Evolutionary conservation across 441 rosid genomes (phyloP).

Genomic region (Corymbia calophylla): DNA sequence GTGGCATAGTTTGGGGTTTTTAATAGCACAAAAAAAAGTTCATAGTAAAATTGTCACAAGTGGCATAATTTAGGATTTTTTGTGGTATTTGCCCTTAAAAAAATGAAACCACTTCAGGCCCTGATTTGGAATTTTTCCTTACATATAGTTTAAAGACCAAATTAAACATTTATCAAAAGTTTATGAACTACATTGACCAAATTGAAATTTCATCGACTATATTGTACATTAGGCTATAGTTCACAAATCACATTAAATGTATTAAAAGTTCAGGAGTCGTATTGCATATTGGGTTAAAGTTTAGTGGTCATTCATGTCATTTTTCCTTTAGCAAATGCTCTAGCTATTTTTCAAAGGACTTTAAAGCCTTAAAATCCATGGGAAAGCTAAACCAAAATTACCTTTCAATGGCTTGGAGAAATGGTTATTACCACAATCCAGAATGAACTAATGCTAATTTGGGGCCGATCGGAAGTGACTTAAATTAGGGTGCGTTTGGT

Average conservation of each 20-base stretch:
- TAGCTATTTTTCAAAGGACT: neutral
- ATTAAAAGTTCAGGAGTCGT: too few relatives aligned
- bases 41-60: too few relatives aligned
- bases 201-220: too few relatives aligned
- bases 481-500: too few relatives aligned
- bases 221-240: accelerated
- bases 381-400: neutral
- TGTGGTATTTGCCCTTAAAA: too few relatives aligned
- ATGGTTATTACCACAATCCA: neutral
- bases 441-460: neutral
- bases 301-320: neutral
- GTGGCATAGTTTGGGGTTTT: too few relatives aligned
- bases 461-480: neutral
- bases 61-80: too few relatives aligned
- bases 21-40: too few relatives aligned
- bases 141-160: neutral
- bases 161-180: neutral
- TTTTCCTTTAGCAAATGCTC: too few relatives aligned
- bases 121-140: too few relatives aligned
- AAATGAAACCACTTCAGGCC: too few relatives aligned
- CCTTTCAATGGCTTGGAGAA: neutral
- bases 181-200: accelerated
- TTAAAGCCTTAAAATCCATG: neutral
- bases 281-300: accelerated
- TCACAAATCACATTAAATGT: accelerated